Evolutionary conservation across 2,329 filamentous ascomycete species (phyloP).

Genomic region (Raffaelea arxii): DNA sequence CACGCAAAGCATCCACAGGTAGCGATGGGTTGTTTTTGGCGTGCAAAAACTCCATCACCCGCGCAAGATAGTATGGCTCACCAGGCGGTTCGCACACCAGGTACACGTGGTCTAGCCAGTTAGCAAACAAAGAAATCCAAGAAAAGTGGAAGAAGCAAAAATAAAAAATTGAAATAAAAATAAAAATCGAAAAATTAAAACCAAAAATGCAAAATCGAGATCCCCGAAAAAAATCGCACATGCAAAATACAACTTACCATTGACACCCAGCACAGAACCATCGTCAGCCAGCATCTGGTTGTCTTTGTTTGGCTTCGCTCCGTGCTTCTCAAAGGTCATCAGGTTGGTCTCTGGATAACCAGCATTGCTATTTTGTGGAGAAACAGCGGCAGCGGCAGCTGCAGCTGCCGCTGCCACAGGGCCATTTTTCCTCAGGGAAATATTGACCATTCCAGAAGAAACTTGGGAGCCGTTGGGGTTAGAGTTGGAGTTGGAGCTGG

Average conservation of each 20-base stretch:
- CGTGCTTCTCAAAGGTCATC: constrained; percentile 72
- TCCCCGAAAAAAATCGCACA: neutral
- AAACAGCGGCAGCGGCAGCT: constrained; percentile 25
- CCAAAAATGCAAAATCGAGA: neutral
- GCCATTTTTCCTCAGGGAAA: constrained; percentile 10
- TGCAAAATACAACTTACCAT: constrained; percentile 53
- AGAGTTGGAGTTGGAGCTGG: constrained; percentile 11
- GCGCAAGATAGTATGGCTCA: constrained; percentile 93
- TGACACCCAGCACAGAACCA: constrained; percentile 70
- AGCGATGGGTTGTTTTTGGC: constrained; percentile 61
- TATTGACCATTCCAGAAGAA: constrained; percentile 4
- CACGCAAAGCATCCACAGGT: constrained; percentile 75
- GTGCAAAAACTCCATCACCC: constrained; percentile 97
- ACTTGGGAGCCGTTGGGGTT: neutral
- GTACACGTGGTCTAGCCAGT: constrained; percentile 65
- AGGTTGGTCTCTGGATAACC: constrained; percentile 65
- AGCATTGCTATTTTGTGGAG: constrained; percentile 13
- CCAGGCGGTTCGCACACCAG: constrained; percentile 94
- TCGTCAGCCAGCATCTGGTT: constrained; percentile 82
- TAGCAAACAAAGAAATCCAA: too few relatives aligned
- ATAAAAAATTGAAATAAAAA: neutral
- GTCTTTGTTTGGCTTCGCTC: constrained; percentile 54
- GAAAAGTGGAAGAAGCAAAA: neutral
- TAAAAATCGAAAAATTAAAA: neutral
- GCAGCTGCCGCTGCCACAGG: constrained; percentile 17